Base-by-base conservation (phyloP, 2,329 filamentous ascomycete genomes). In the Diplodia scrobiculata region DNA sequence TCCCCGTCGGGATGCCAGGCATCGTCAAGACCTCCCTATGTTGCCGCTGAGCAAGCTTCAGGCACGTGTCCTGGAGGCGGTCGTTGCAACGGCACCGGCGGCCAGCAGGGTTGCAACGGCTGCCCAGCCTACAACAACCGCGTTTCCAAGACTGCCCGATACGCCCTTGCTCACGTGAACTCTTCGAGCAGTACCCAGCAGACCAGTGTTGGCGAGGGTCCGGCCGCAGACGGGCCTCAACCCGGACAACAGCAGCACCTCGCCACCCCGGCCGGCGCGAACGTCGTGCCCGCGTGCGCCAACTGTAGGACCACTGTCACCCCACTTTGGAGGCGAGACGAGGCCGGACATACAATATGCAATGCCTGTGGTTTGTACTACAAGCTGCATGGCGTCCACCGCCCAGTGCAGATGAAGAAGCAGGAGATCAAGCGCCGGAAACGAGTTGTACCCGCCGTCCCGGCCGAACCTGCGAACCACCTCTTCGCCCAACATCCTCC, bases 391-490 rank as follows among this genome's bases (percentile, higher is more conserved):
- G 93, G 93, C 65, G 88, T 92, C 34, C 94, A 97, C 77, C 86
- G 95, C 50, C 95, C 95, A 0, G 91, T 95, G 5, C 92, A 92
- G n/a, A 98, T 99, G 95, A 99, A 98, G 79, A 98, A 97, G 78
- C 90, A 92, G 2, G 91, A 96, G 29, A 99, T 99, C 77, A 98
- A 99, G 79, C 87, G 95, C 68, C 86, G 95, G 68, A 98, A 98
- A 83, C 89, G 95, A 67, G 92, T 98, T 5, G 93, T 98, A 51
- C 63, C 63, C 6, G 63, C 63, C 11, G 63, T 93, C n/a, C 63
- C 63, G 3, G 52, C 53, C 3, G 63, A 66, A 50, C 36, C 63
- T 13, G 63, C 63, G 21, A 50, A 17, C 21, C 63, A 66, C 25
- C 63, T 66, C 45, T 66, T 66, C 34, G 63, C 63, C 10, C 63